Base-by-base conservation (phyloP, 495 filamentous ascomycete species). In the Penicillium diatomitis region DNA sequence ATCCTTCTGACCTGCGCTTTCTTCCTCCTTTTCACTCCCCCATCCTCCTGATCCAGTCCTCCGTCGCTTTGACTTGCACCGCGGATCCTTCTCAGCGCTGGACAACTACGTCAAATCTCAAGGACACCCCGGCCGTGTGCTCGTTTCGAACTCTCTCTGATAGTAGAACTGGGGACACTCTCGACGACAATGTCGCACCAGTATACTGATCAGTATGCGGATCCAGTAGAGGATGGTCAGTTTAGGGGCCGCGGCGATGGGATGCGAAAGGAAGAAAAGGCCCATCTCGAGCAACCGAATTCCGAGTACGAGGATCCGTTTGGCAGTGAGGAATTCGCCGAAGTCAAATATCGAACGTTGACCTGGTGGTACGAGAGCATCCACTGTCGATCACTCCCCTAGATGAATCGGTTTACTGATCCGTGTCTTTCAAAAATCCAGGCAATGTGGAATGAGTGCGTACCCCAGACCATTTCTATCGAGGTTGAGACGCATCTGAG, bases 271-370 rank as follows among this genome's bases (percentile, higher is more conserved):
- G 8, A 42, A 6, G 40, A 42, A 20, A 42, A 32, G n/a, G 32
- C 28, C 5, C 40, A 42, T 6, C 5, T 42, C 8, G 40, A 42
- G 29, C n/a, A 45, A 20, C 8, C 12, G 8, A 9, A 8, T 34
- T 32, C 2, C 42, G 36, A 54, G 27, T 41, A 51, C 28, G 54
- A 57, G 4, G 53, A 61, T 8, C 57, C 60, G 0, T 63, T 63
- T 28, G 46, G 71, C 33, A 32, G 62, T 34, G 62, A 64, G 39
- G 52, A 52, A 5, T 29, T 42, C 36, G 60, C 52, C 5, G 57
- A 63, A 40, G 56, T 61, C 44, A 64, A 51, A 35, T 69, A 70
- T 51, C 59, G 58, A 20, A 67, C 64, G 6, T 47, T 70, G 46
- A 8, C 43, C 10, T 70, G 67, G 66, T 70, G 67, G 65, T 64